Conservation (phyloP, 2,329 filamentous ascomycete genomes). For the Fusarium pseudograminearum region DNA sequence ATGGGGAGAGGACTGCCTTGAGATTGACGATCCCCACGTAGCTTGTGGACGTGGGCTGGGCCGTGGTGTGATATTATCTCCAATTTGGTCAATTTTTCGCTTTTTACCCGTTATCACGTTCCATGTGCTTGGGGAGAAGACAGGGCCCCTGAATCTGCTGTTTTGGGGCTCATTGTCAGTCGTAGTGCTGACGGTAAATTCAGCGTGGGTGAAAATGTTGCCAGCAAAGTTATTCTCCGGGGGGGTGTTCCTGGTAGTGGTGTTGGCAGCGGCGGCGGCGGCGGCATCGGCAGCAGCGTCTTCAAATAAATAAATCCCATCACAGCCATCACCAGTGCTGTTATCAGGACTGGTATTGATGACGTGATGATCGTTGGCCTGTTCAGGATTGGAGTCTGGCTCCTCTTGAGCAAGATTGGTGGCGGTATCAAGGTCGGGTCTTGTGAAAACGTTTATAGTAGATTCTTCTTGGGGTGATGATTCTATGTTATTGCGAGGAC, state of each 20-base stretch:
- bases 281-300: neutral
- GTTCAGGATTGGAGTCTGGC: neutral
- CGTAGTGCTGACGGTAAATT: neutral
- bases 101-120: neutral
- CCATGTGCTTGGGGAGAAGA: neutral
- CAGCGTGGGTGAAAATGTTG: neutral
- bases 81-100: neutral
- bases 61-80: neutral
- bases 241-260: neutral
- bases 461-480: neutral
- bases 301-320: neutral
- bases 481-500: neutral
- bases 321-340: neutral
- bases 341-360: neutral
- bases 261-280: neutral
- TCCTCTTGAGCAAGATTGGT: neutral
- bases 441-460: neutral
- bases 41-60: neutral
- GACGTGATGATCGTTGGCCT: neutral
- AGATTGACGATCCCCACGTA: neutral
- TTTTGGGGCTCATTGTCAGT: neutral
- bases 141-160: neutral
- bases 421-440: neutral
- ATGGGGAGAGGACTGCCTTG: neutral
- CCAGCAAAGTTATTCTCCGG: too few species aligned